These are phyloP conservation scores for Trametes punicea DNA, from an alignment of 768 basidiomycete genomes.

Conservation along the genomic window DNA sequence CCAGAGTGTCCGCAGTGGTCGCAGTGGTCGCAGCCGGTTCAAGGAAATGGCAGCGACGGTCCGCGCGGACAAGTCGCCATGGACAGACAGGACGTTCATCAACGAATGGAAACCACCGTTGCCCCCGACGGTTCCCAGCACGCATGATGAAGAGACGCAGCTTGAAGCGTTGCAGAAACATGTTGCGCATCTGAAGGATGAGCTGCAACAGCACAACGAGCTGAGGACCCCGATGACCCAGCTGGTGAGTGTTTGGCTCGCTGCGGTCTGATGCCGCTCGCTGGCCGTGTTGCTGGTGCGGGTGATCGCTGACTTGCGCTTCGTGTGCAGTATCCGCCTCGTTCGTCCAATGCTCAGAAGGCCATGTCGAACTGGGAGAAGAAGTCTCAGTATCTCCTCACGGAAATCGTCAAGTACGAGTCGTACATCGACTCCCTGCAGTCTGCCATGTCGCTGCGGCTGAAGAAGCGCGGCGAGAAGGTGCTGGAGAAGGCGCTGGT, in stretches of 20 bases:
- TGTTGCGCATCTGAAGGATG: conserved; percentile 67
- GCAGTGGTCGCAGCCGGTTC: conserved; percentile 71
- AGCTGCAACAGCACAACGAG: conserved; percentile 80
- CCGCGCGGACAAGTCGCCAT: conserved; percentile 66
- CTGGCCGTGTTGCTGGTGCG: conserved; percentile 16
- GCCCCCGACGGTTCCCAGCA: conserved; percentile 78
- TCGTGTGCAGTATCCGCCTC: conserved; percentile 67
- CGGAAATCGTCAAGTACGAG: conserved; percentile 94
- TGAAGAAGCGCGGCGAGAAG: conserved; percentile 91
- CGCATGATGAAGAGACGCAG: conserved; percentile 90
- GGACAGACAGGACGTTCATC: conserved; percentile 71
- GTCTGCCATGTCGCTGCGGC: conserved; percentile 74
- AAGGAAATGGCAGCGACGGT: conserved; percentile 65
- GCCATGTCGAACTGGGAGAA: conserved; percentile 90
- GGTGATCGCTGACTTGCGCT: conserved; percentile 16
- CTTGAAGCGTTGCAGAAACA: conserved; percentile 87
- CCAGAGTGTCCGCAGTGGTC: conserved; percentile 70
- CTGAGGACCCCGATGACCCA: conserved; percentile 78
- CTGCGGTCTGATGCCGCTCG: conserved; percentile 6
- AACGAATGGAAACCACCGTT: conserved; percentile 95
- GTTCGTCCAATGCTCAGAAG: conserved; percentile 69
- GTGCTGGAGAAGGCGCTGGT: conserved; percentile 59
- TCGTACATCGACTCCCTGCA: conserved; percentile 91
- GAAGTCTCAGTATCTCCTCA: conserved; percentile 83
- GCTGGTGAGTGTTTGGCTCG: conserved; percentile 48